Evolutionary conservation across 352 stramenopile genomes (phyloP).

Genomic region (Chloridella minuta): DNA sequence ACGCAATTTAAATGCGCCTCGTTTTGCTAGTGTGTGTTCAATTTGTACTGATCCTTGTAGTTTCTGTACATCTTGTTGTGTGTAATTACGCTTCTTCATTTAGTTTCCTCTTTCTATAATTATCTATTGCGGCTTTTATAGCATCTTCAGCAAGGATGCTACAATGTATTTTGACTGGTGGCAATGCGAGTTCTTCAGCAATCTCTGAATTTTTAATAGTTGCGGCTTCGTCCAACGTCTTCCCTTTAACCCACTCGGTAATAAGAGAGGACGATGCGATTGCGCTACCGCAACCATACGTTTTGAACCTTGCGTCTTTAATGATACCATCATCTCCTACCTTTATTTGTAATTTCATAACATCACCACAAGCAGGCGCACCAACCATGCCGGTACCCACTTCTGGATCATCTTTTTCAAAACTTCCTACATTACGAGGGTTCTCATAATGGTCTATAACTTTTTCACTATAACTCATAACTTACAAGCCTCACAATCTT

Average conservation of each 20-base stretch:
- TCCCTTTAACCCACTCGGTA: conserved; percentile 96
- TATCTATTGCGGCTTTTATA: no score
- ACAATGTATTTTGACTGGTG: conserved; percentile 52
- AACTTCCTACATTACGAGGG: no score
- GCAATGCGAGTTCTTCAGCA: conserved; percentile 85
- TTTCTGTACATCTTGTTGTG: neutral
- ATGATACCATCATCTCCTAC: no score
- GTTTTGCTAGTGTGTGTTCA: neutral
- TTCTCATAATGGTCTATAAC: no score
- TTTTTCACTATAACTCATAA: no score
- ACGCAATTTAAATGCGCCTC: conserved; percentile 28
- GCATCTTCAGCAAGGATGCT: no score
- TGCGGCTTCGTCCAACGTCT: conserved; percentile 55
- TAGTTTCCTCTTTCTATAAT: no score
- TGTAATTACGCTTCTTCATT: no score
- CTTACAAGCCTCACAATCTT: no score
- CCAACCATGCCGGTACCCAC: conserved; percentile 89
- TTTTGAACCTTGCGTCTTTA: conserved; percentile 96
- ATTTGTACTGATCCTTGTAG: neutral
- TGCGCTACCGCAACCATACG: conserved; percentile 87
- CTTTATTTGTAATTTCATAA: conserved; percentile 99
- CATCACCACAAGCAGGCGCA: conserved; percentile 84
- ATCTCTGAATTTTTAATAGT: conserved; percentile 84
- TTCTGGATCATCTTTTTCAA: conserved; percentile 72
- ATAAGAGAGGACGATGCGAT: no score